Evolutionary conservation across 2,329 filamentous ascomycete species (phyloP).

Genomic region (Leptodontidium sp.): DNA sequence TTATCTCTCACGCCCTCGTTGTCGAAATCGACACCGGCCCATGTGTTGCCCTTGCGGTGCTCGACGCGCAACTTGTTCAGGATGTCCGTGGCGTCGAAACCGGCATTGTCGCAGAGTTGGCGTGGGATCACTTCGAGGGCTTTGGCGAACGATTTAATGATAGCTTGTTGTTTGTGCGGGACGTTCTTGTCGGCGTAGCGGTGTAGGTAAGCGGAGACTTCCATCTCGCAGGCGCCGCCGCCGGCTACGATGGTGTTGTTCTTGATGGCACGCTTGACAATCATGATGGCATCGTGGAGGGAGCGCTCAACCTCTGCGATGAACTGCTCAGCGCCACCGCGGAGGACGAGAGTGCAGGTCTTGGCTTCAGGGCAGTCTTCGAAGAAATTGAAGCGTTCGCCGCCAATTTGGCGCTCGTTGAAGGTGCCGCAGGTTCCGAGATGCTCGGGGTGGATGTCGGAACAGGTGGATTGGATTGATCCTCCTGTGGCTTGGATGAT

Average conservation of each 20-base stretch:
- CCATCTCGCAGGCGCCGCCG: conserved; percentile 96
- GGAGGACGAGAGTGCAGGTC: conserved; percentile 94
- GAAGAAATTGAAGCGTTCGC: conserved; percentile 98
- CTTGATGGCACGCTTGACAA: conserved; percentile 97
- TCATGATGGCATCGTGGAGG: conserved; percentile 99
- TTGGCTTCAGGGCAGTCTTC: conserved; percentile 94
- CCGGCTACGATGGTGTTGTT: conserved; percentile 95
- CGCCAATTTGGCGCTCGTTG: conserved; percentile 96
- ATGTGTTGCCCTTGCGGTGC: conserved; percentile 90
- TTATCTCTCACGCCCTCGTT: conserved; percentile 94
- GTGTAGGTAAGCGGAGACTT: conserved; percentile 92
- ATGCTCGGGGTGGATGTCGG: conserved; percentile 88
- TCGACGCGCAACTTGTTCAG: conserved; percentile 95
- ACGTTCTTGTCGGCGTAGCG: conserved; percentile 92
- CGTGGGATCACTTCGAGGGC: conserved; percentile 95
- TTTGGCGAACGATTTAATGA: conserved; percentile 98
- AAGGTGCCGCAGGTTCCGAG: conserved; percentile 90
- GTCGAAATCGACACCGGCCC: conserved; percentile 95
- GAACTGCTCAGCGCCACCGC: conserved; percentile 97
- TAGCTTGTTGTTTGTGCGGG: conserved; percentile 92
- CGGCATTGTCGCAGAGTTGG: conserved; percentile 97
- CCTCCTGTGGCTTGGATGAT: conserved; percentile 95
- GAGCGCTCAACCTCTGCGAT: conserved; percentile 98
- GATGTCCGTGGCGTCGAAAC: conserved; percentile 97
- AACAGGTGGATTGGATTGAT: conserved; percentile 93